A percentile compares a stretch with the other conserved stretches of the same genome.
Evolutionary conservation across 768 basidiomycete genomes (phyloP).

Genomic region (Boletus reticuloceps): DNA sequence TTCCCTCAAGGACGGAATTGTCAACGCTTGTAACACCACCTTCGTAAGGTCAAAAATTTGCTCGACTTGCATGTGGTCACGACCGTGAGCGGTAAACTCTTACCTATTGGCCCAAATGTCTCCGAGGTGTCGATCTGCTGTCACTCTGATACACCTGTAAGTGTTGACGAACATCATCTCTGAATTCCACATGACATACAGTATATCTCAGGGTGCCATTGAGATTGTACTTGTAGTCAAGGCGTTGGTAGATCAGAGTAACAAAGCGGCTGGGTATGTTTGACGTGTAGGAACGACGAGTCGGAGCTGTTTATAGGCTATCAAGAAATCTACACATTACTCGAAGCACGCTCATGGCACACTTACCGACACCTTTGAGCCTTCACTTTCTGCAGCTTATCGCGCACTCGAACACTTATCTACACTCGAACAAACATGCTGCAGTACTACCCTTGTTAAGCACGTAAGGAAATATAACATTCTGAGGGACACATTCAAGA

Average conservation of each 20-base stretch:
- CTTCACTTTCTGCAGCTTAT: no score
- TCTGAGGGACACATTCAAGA: no score
- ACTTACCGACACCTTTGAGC: no score
- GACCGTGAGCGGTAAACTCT: conserved; percentile 39
- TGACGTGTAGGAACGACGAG: conserved; percentile 2
- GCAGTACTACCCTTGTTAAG: no score
- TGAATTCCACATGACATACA: not conserved
- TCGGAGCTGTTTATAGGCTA: not conserved
- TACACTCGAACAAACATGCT: no score
- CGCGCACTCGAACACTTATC: no score
- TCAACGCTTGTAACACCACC: not conserved
- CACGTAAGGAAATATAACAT: no score
- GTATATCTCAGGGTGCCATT: conserved; percentile 45
- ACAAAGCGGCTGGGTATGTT: conserved; percentile 33
- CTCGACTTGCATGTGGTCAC: conserved; percentile 46
- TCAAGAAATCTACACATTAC: no score
- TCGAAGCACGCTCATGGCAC: no score
- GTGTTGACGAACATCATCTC: conserved; percentile 13
- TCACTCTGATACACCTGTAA: conserved; percentile 63
- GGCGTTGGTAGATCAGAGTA: conserved; percentile 53
- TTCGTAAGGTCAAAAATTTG: conserved; percentile 42
- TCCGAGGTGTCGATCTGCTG: conserved; percentile 59
- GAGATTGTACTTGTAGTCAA: conserved; percentile 53
- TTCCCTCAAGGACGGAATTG: not conserved
- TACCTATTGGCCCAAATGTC: conserved; percentile 45